Conservation (phyloP, 306 rosid genomes). For the Delonix regia region DNA sequence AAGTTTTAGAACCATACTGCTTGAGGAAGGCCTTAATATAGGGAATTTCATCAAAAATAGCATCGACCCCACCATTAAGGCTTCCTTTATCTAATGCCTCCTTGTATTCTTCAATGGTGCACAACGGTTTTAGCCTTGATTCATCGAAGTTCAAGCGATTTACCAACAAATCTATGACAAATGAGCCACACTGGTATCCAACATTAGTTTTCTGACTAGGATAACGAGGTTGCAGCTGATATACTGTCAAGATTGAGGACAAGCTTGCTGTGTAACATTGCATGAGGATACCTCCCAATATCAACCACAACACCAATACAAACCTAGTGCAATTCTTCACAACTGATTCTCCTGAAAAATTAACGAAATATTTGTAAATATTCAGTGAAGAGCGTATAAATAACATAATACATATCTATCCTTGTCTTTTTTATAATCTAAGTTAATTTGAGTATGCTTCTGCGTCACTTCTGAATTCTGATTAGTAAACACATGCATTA, state of each 20-base stretch:
- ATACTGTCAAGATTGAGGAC: slow-evolving; percentile 27
- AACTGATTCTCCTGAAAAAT: slow-evolving; percentile 5
- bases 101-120: slow-evolving; percentile 1
- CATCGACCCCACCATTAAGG: slow-evolving; percentile 35
- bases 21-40: slow-evolving; percentile 39
- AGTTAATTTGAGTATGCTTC: no score
- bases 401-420: no score
- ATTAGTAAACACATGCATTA: no score
- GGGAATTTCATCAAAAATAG: slow-evolving; percentile 36
- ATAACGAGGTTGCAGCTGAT: slow-evolving; percentile 20
- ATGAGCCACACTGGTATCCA: not conserved
- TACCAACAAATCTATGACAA: not conserved
- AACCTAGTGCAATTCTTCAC: slow-evolving; percentile 21
- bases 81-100: slow-evolving; percentile 36
- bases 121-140: not conserved
- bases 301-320: slow-evolving; percentile 24
- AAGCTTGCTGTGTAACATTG: slow-evolving; percentile 34
- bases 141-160: not conserved
- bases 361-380: not conserved
- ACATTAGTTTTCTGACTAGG: not conserved
- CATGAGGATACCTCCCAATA: slow-evolving; percentile 13
- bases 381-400: no score
- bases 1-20: not conserved
- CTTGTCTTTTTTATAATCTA: no score
- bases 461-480: no score